Conservation (phyloP, 2,329 filamentous ascomycete species). For the Tetracladium maxilliforme region DNA sequence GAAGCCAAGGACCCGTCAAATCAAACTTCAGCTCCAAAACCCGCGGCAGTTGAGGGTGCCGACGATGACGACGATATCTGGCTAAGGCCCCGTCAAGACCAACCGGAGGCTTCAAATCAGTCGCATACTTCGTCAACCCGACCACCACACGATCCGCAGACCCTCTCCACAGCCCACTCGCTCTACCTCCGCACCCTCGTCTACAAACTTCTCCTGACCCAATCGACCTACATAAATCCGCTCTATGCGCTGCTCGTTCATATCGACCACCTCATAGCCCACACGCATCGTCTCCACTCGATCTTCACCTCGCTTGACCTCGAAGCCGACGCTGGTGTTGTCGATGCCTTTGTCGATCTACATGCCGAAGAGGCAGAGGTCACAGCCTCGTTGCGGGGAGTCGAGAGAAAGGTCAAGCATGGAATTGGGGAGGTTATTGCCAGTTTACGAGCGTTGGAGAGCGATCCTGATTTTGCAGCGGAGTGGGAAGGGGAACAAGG, state of each 20-base stretch:
- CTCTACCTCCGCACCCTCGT: conserved; percentile 58
- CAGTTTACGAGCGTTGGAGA: conserved; percentile 43
- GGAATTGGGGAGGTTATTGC: conserved; percentile 48
- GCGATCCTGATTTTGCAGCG: too few species aligned
- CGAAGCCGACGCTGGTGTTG: conserved; percentile 67
- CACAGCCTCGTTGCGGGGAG: conserved; percentile 44
- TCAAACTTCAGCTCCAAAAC: conserved; percentile 4
- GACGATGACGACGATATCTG: conserved; percentile 26
- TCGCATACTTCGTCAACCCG: conserved; percentile 7
- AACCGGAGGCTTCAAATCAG: conserved; percentile 7
- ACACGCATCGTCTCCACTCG: conserved; percentile 59
- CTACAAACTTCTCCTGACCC: conserved; percentile 51
- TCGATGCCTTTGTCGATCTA: conserved; percentile 60
- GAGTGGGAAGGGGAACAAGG: conserved; percentile 22
- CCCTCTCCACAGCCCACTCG: conserved; percentile 65
- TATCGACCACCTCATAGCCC: conserved; percentile 69
- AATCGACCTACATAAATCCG: conserved; percentile 44
- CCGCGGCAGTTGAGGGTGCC: conserved; percentile 6
- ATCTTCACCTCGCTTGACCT: conserved; percentile 70
- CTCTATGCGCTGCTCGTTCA: conserved; percentile 55
- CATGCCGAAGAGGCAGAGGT: conserved; percentile 59
- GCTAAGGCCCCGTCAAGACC: conserved; percentile 13
- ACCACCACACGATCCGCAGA: conserved; percentile 63
- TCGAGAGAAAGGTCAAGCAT: conserved; percentile 48
- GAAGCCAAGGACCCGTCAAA: conserved; percentile 3